A percentile compares a stretch with the other conserved stretches of the same genome.
Evolutionary conservation across 306 rosid species (phyloP).

Genomic region (Sechiopsis laciniata): DNA sequence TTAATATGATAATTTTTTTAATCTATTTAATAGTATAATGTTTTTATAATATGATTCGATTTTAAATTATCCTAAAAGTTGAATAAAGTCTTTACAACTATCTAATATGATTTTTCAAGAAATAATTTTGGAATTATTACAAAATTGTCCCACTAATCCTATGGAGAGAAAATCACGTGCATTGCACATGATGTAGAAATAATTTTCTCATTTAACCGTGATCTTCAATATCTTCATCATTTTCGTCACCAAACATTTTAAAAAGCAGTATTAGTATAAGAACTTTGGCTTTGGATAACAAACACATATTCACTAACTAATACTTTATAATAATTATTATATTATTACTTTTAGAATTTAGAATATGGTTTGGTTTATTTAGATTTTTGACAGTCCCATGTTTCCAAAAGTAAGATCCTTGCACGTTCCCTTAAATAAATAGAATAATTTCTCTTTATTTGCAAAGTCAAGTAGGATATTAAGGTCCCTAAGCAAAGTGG

Average conservation of each 20-base stretch:
- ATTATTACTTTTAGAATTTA: neutral
- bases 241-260: neutral
- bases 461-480: neutral
- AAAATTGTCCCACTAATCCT: neutral
- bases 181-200: neutral
- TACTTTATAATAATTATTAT: neutral
- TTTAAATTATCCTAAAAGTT: too few species aligned
- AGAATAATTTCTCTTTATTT: neutral
- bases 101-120: neutral
- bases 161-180: neutral
- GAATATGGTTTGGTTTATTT: neutral
- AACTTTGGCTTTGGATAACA: conserved; percentile 3
- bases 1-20: too few species aligned
- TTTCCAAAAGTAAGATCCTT: conserved; percentile 18
- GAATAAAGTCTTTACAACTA: too few species aligned
- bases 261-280: neutral
- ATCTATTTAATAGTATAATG: too few species aligned
- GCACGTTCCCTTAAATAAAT: conserved; percentile 11
- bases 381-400: conserved; percentile 14
- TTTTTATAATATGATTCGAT: too few species aligned
- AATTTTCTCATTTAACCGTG: neutral
- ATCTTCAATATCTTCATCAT: neutral
- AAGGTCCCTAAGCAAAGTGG: too few species aligned
- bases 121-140: neutral
- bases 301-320: neutral